Evolutionary conservation across 2,329 filamentous ascomycete species (phyloP).

Genomic region (Fusarium abutilonis): DNA sequence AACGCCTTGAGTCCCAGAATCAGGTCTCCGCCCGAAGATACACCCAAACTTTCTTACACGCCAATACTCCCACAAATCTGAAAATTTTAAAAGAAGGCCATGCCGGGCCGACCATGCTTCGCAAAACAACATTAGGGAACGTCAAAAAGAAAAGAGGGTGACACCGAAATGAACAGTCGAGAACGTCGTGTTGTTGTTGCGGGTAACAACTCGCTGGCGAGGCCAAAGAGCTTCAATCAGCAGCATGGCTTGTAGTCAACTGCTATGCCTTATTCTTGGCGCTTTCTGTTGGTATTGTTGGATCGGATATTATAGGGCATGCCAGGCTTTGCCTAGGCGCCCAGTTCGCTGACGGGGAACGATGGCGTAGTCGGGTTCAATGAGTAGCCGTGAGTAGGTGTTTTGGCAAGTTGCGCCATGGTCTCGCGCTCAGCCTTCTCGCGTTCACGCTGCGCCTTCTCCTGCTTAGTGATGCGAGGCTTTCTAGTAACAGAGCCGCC

Average conservation of each 20-base stretch:
- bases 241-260: not conserved
- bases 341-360: conserved; percentile 52
- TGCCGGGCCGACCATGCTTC: conserved; percentile 32
- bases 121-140: conserved; percentile 21
- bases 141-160: conserved; percentile 21
- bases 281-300: not conserved
- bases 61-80: conserved; percentile 39
- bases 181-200: not conserved
- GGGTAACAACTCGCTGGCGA: not conserved
- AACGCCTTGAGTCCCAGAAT: conserved; percentile 32
- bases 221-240: not conserved
- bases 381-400: conserved; percentile 51
- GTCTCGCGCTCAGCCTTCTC: conserved; percentile 81
- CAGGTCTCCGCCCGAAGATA: conserved; percentile 7
- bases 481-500: conserved; percentile 80
- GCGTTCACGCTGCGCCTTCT: conserved; percentile 81
- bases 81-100: conserved; percentile 27
- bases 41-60: conserved; percentile 33
- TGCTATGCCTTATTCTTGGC: not conserved
- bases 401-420: conserved; percentile 54
- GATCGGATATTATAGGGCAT: not conserved
- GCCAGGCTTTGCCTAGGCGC: conserved; percentile 39
- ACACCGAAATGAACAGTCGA: conserved; percentile 4
- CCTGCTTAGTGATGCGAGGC: conserved; percentile 85
- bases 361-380: conserved; percentile 53